Conservation (phyloP, 257 asterid species). For the Capsicum baccatum region DNA sequence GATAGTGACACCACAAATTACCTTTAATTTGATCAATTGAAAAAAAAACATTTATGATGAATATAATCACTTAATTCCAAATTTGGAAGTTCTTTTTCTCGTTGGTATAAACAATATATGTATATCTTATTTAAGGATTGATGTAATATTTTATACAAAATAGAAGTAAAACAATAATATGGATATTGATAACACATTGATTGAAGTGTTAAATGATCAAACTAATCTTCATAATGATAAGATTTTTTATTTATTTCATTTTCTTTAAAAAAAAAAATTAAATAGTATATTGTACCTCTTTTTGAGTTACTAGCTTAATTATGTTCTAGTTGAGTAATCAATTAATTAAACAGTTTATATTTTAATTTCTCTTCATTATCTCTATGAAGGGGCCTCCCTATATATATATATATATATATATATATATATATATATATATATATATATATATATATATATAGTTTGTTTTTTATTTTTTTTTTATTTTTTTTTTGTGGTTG, state of each 20-base stretch:
- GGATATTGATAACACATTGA: neutral
- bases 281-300: too few relatives aligned
- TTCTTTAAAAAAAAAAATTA: too few relatives aligned
- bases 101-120: neutral
- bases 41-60: neutral
- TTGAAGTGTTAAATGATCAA: neutral
- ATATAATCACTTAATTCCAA: neutral
- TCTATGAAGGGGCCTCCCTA: slow-evolving; percentile 5
- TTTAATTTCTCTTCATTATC: neutral
- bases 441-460: too few relatives aligned
- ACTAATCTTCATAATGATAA: neutral
- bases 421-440: too few relatives aligned
- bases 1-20: slow-evolving; percentile 18
- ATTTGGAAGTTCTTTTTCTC: neutral
- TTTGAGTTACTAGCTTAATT: neutral
- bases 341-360: slow-evolving; percentile 8
- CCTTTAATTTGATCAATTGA: neutral
- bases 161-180: neutral
- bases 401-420: too few relatives aligned
- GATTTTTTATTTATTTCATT: neutral
- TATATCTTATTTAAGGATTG: neutral
- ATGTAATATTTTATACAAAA: neutral
- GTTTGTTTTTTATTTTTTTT: too few relatives aligned
- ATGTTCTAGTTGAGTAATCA: neutral
- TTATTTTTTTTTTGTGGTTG: too few relatives aligned